Conservation (phyloP, 2,329 filamentous ascomycete genomes). For the Xylaria sp. region DNA sequence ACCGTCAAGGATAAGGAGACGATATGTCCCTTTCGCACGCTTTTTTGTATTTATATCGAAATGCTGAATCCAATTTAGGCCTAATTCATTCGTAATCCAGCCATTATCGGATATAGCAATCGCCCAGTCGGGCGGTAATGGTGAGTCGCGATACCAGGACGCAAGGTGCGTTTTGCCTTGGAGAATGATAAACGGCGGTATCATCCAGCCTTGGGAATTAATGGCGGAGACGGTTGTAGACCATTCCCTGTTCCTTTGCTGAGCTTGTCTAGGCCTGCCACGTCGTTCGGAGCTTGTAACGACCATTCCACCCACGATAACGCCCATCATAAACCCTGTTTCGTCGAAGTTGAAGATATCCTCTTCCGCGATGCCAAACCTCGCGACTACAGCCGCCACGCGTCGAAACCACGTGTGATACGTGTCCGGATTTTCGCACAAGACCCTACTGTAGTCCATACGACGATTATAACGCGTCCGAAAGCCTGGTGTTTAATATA, state of each 20-base stretch:
- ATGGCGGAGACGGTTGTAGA: conserved; percentile 28
- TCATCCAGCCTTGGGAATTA: conserved; percentile 9
- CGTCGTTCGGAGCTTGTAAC: conserved; percentile 30
- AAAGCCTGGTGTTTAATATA: conserved; percentile 32
- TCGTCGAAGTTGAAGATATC: conserved; percentile 35
- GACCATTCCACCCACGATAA: conserved; percentile 31
- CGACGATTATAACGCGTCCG: conserved; percentile 26
- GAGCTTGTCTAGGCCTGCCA: conserved; percentile 22
- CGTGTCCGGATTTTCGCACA: conserved; percentile 29
- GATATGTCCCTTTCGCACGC: too few species aligned
- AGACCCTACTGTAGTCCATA: conserved; percentile 31
- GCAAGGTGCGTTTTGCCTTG: conserved; percentile 5
- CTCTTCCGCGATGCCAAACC: conserved; percentile 25
- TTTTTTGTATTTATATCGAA: too few species aligned
- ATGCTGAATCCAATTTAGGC: too few species aligned
- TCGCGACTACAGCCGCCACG: conserved; percentile 21
- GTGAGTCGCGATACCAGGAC: conserved; percentile 7
- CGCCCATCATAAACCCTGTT: conserved; percentile 38
- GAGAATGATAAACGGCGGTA: conserved; percentile 17
- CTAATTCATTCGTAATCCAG: too few species aligned
- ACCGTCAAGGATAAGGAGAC: too few species aligned
- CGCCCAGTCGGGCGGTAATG: too few species aligned
- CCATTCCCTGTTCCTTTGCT: conserved; percentile 36
- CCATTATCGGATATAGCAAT: too few species aligned
- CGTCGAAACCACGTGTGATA: conserved; percentile 28